A percentile compares a stretch with the other conserved stretches of the same genome.
phyloP scores from a whole-genome alignment of 2,329 filamentous ascomycete species.

The Cercospora sp. region DNA sequence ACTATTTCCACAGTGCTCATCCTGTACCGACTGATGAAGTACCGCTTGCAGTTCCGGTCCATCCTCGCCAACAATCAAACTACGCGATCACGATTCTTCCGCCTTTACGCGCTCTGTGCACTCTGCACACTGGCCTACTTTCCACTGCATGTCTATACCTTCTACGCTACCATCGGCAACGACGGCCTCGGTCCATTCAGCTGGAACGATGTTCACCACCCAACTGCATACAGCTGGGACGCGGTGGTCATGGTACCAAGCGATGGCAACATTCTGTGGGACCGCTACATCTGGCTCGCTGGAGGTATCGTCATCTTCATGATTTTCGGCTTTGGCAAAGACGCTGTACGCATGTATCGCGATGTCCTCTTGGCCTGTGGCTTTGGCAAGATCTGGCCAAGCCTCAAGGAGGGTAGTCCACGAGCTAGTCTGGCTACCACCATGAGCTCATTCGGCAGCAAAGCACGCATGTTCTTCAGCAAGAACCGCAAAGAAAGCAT shows the following conservation, averaged over 20 bases:
- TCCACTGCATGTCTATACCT: conserved; percentile 55
- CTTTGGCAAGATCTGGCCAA: conserved; percentile 36
- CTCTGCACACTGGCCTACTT: conserved; percentile 53
- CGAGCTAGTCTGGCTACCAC: conserved; percentile 19
- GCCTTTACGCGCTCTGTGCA: conserved; percentile 60
- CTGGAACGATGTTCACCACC: conserved; percentile 56
- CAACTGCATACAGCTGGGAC: conserved; percentile 45
- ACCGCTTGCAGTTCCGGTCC: conserved; percentile 58
- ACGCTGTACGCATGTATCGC: conserved; percentile 59
- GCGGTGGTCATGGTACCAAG: conserved; percentile 51
- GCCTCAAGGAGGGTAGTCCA: conserved; percentile 13
- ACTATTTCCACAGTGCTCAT: conserved; percentile 53
- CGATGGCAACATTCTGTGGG: conserved; percentile 49
- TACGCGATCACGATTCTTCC: conserved; percentile 61
- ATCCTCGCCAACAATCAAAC: conserved; percentile 57
- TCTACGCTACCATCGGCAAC: conserved; percentile 48
- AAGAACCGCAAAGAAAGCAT: conserved; percentile 11
- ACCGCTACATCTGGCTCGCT: conserved; percentile 59
- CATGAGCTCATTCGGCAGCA: conserved; percentile 31
- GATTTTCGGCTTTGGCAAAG: conserved; percentile 65
- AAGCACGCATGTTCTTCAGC: conserved; percentile 31
- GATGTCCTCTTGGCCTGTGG: conserved; percentile 47
- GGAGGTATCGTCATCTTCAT: conserved; percentile 58
- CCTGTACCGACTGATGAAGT: conserved; percentile 60
- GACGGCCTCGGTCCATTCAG: conserved; percentile 38